Conservation (phyloP, 2,329 filamentous ascomycete genomes). For the Apiospora marii region DNA sequence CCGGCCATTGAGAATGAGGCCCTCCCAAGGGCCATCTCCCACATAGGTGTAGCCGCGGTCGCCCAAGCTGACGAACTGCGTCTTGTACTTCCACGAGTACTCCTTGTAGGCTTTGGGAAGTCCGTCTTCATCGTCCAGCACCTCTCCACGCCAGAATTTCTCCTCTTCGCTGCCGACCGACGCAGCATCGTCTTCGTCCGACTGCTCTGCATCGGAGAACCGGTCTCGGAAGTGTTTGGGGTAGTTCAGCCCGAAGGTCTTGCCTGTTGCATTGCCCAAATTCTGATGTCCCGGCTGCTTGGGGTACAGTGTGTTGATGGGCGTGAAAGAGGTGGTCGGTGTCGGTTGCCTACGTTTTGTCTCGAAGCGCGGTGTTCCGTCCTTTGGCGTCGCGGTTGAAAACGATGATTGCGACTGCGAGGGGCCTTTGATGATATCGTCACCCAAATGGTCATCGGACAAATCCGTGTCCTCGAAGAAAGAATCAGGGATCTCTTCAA, state of each 20-base stretch:
- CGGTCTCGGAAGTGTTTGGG: conserved; percentile 4
- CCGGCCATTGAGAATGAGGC: conserved; percentile 33
- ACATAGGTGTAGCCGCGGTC: conserved; percentile 28
- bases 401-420: conserved; percentile 7
- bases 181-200: not conserved
- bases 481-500: conserved; percentile 18
- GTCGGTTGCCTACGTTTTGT: not conserved
- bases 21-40: conserved; percentile 35
- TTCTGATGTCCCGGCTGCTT: not conserved
- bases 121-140: not conserved
- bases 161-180: not conserved
- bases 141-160: conserved; percentile 15
- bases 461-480: conserved; percentile 24
- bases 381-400: conserved; percentile 28
- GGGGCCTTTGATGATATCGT: conserved; percentile 21
- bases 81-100: conserved; percentile 31
- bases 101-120: conserved; percentile 21
- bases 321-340: conserved; percentile 9
- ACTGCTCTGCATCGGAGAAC: conserved; percentile 21
- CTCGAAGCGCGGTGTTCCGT: not conserved
- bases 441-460: conserved; percentile 30
- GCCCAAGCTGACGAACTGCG: conserved; percentile 24
- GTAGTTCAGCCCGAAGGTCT: conserved; percentile 12
- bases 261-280: not conserved
- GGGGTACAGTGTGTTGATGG: conserved; percentile 22